Conservation (phyloP, 306 rosid species). For the Trifolium repens region DNA sequence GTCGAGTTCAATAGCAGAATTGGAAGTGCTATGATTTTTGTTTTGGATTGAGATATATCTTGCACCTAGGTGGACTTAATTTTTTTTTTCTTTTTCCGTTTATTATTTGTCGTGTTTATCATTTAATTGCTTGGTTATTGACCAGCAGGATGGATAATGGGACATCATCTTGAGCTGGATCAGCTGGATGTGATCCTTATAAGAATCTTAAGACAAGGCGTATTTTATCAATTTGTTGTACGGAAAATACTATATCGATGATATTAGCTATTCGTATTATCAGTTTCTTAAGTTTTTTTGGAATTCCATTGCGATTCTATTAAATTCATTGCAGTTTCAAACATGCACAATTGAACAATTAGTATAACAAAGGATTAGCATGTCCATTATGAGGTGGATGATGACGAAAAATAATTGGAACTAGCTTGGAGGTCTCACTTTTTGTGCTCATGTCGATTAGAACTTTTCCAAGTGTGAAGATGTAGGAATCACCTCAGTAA, state of each 20-base stretch:
- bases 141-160: constrained; percentile 45
- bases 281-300: neutral
- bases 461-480: no score
- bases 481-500: no score
- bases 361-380: no score
- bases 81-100: constrained; percentile 36
- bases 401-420: no score
- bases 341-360: no score
- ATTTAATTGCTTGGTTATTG: constrained; percentile 43
- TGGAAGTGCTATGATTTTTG: constrained; percentile 44
- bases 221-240: constrained; percentile 40
- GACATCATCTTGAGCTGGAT: constrained; percentile 15
- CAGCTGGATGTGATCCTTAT: constrained; percentile 25
- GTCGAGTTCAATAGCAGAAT: constrained; percentile 33
- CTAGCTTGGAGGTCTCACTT: no score
- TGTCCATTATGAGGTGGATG: no score
- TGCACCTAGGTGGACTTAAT: constrained; percentile 27
- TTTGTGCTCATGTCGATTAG: no score
- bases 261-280: constrained; percentile 8
- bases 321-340: no score
- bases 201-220: constrained; percentile 20
- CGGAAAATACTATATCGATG: constrained; percentile 28
- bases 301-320: no score
- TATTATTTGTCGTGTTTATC: neutral
- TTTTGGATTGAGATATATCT: constrained; percentile 41